phyloP scores from a whole-genome alignment of 2,329 filamentous ascomycete species.

The Colletotrichum eremochloae region DNA sequence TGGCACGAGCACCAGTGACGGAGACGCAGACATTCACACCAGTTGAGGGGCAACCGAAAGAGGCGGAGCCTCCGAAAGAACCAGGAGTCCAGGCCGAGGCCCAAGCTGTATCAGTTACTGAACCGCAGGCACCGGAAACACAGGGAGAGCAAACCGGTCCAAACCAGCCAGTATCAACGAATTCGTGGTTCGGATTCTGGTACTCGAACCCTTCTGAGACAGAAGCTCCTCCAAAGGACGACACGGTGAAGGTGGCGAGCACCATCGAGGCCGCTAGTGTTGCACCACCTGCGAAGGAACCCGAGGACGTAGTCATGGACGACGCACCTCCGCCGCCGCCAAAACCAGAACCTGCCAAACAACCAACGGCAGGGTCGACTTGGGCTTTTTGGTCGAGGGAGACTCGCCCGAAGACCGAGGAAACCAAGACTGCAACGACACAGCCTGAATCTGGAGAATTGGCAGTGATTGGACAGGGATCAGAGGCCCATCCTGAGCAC shows the following conservation, averaged over 20 bases:
- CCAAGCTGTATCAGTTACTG: constrained; percentile 20
- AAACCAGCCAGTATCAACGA: constrained; percentile 45
- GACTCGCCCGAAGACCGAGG: constrained; percentile 53
- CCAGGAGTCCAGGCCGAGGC: constrained; percentile 8
- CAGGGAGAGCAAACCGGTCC: constrained; percentile 42
- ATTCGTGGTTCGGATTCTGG: constrained; percentile 60
- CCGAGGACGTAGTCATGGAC: constrained; percentile 59
- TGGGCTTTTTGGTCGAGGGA: constrained; percentile 88
- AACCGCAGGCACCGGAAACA: constrained; percentile 20
- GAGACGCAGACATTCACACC: constrained; percentile 31
- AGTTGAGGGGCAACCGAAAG: constrained; percentile 34
- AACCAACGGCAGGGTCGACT: constrained; percentile 71
- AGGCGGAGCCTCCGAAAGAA: constrained; percentile 39
- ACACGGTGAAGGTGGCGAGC: constrained; percentile 34
- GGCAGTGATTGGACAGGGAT: constrained; percentile 69
- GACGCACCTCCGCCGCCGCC: constrained; percentile 54
- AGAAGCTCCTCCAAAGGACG: constrained; percentile 12
- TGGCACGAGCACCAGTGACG: constrained; percentile 51
- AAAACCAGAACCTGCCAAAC: constrained; percentile 43
- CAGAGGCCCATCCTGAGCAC: constrained; percentile 66
- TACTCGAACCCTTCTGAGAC: constrained; percentile 44
- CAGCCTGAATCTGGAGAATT: constrained; percentile 63
- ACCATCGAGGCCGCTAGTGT: constrained; percentile 36
- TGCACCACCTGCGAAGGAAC: constrained; percentile 46
- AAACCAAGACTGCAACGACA: constrained; percentile 45